Evolutionary conservation across 768 basidiomycete species (phyloP).

Genomic region (Termitomyces sp.): DNA sequence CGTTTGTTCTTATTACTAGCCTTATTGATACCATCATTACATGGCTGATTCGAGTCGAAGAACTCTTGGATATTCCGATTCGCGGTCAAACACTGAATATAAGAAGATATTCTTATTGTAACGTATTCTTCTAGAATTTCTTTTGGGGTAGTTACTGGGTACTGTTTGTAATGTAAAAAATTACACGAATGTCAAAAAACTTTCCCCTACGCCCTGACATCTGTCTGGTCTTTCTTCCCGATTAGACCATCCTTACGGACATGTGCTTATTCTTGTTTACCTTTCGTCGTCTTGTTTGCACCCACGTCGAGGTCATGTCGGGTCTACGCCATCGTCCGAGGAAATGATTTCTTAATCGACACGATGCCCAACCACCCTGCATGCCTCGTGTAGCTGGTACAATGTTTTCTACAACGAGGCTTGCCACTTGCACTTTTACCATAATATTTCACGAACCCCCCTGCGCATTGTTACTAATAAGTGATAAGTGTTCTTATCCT

Average conservation of each 20-base stretch:
- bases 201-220: slow-evolving; percentile 5
- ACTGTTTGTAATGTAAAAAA: slow-evolving; percentile 11
- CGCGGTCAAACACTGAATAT: slow-evolving; percentile 9
- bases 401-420: slow-evolving; percentile 1
- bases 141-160: slow-evolving; percentile 1
- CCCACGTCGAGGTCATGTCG: background rate
- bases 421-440: background rate
- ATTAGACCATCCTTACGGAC: slow-evolving; percentile 1
- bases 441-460: background rate
- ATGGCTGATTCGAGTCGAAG: slow-evolving; percentile 6
- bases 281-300: slow-evolving; percentile 1
- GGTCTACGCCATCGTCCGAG: slow-evolving; percentile 4
- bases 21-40: slow-evolving; percentile 2
- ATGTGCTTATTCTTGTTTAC: background rate
- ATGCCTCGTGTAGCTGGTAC: slow-evolving; percentile 7
- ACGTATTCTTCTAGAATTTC: slow-evolving; percentile 8
- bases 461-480: slow-evolving; percentile 3
- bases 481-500: slow-evolving; percentile 3
- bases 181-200: slow-evolving; percentile 8
- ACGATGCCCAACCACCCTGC: slow-evolving; percentile 1
- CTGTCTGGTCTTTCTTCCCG: background rate
- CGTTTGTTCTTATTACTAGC: slow-evolving; percentile 8
- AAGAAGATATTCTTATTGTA: slow-evolving; percentile 18
- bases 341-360: background rate
- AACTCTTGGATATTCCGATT: slow-evolving; percentile 11